phyloP scores from a whole-genome alignment of 1,139 yeast species.

The Saccharomycopsis hybrid region DNA sequence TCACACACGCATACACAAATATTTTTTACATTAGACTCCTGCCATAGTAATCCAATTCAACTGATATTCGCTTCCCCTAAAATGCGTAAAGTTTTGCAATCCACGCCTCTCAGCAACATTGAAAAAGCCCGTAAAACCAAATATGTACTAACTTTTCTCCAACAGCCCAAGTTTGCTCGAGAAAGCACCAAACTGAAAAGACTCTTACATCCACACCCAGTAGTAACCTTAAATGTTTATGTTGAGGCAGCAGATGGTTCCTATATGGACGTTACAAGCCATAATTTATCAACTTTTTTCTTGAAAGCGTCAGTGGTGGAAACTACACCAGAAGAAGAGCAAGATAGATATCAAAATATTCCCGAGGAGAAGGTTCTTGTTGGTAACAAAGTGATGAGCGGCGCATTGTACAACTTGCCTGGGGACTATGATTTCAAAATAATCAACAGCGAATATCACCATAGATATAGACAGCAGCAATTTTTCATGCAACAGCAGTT shows the following conservation, averaged over 20 bases:
- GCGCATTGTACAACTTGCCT: conserved; percentile 12
- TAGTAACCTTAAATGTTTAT: conserved; percentile 10
- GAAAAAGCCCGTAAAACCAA: conserved; percentile 3
- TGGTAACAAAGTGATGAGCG: conserved; percentile 12
- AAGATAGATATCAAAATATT: background rate
- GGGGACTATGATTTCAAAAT: conserved; percentile 6
- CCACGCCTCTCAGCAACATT: conserved; percentile 7
- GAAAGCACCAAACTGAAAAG: conserved; percentile 18
- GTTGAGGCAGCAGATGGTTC: background rate
- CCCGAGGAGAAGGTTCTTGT: conserved; percentile 7
- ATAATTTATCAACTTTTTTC: conserved; percentile 11
- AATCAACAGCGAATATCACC: conserved; percentile 2
- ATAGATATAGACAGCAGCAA: conserved; percentile 1
- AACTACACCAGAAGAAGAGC: conserved; percentile 2
- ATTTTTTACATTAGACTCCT: no score
- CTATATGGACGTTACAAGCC: conserved; percentile 10
- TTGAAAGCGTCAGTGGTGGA: conserved; percentile 11
- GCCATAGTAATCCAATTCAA: no score
- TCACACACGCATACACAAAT: no score
- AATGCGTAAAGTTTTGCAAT: conserved; percentile 15
- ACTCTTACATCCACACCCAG: conserved; percentile 20
- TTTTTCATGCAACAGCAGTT: background rate
- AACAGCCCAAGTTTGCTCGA: conserved; percentile 20
- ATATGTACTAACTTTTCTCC: conserved; percentile 14
- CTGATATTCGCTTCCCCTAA: background rate